phyloP scores from a whole-genome alignment of 306 rosid genomes.

The Cucurbita ficifolia region DNA sequence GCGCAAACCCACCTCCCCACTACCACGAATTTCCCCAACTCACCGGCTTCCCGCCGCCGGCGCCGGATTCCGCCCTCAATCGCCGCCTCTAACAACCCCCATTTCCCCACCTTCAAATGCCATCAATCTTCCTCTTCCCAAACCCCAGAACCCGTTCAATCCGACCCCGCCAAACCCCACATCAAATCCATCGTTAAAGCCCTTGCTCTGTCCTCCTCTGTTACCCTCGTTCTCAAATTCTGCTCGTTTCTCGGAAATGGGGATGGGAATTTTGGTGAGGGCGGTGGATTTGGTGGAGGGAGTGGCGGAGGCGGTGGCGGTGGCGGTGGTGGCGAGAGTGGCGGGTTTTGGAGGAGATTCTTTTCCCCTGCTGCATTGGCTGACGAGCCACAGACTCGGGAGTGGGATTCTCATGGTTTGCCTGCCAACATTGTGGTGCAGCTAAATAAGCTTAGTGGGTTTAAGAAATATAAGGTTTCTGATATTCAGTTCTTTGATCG shows the following conservation, averaged over 20 bases:
- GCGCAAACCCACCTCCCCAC: slow-evolving; percentile 35
- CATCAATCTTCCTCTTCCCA: slow-evolving; percentile 14
- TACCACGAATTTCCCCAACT: slow-evolving; percentile 15
- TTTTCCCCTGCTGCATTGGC: slow-evolving; percentile 45
- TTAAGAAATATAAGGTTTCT: slow-evolving; percentile 69
- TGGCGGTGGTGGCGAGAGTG: slow-evolving; percentile 15
- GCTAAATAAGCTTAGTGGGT: slow-evolving; percentile 70
- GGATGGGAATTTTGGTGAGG: slow-evolving; percentile 8
- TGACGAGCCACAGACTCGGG: slow-evolving; percentile 46
- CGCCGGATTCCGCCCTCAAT: not conserved
- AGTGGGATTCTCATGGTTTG: slow-evolving; percentile 80
- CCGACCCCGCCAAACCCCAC: not conserved
- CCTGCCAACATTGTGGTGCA: slow-evolving; percentile 76
- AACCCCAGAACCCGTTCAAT: slow-evolving; percentile 16
- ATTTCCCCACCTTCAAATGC: slow-evolving; percentile 22
- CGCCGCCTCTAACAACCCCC: not conserved
- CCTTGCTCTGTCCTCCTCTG: slow-evolving; percentile 44
- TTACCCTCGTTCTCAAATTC: slow-evolving; percentile 31
- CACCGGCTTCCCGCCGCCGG: slow-evolving; percentile 12
- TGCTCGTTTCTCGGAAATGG: slow-evolving; percentile 9
- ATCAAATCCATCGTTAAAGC: slow-evolving; percentile 38
- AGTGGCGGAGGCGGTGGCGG: slow-evolving; percentile 36
- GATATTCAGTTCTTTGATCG: slow-evolving; percentile 74
- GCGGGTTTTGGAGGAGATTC: slow-evolving; percentile 46
- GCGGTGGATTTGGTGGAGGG: slow-evolving; percentile 13